phyloP scores from a whole-genome alignment of 768 basidiomycete species.

The Pulveroboletus frians region DNA sequence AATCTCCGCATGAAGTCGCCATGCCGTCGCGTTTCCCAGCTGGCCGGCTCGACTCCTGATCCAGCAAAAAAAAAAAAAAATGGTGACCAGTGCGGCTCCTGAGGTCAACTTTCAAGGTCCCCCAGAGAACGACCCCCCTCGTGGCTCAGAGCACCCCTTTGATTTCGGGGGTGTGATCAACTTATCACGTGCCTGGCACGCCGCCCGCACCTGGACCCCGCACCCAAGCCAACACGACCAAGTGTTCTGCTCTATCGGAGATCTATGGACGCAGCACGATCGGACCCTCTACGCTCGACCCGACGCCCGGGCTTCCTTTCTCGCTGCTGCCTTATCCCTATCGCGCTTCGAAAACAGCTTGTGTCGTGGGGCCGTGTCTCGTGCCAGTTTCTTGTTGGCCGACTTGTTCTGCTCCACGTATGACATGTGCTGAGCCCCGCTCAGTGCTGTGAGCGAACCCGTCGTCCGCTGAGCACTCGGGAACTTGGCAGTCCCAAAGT shows the following conservation, averaged over 20 bases:
- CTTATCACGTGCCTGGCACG: slow-evolving; percentile 28
- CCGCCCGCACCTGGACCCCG: slow-evolving; percentile 20
- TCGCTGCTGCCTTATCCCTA: slow-evolving; percentile 58
- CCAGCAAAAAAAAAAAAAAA: neutral
- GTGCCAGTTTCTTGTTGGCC: slow-evolving; percentile 74
- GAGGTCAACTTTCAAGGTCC: slow-evolving; percentile 5
- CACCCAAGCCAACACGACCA: slow-evolving; percentile 11
- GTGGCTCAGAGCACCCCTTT: slow-evolving; percentile 24
- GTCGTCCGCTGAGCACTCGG: slow-evolving; percentile 71
- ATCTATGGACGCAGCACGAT: slow-evolving; percentile 12
- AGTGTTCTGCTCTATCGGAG: slow-evolving; percentile 6
- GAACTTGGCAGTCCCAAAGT: slow-evolving; percentile 68
- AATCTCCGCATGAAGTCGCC: slow-evolving; percentile 31
- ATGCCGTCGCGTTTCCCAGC: slow-evolving; percentile 22
- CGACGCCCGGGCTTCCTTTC: slow-evolving; percentile 39
- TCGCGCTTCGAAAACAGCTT: slow-evolving; percentile 82
- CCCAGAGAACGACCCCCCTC: slow-evolving; percentile 18
- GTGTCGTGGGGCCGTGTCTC: slow-evolving; percentile 52
- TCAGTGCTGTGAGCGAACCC: slow-evolving; percentile 76
- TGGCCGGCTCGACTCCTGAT: slow-evolving; percentile 9
- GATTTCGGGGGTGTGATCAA: slow-evolving; percentile 24
- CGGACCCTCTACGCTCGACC: slow-evolving; percentile 26
- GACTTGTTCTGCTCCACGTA: slow-evolving; percentile 91
- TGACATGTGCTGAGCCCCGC: slow-evolving; percentile 88
- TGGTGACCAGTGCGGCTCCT: neutral